Evolutionary conservation across 2,329 filamentous ascomycete species (phyloP).

Genomic region (Triangularia setosa): DNA sequence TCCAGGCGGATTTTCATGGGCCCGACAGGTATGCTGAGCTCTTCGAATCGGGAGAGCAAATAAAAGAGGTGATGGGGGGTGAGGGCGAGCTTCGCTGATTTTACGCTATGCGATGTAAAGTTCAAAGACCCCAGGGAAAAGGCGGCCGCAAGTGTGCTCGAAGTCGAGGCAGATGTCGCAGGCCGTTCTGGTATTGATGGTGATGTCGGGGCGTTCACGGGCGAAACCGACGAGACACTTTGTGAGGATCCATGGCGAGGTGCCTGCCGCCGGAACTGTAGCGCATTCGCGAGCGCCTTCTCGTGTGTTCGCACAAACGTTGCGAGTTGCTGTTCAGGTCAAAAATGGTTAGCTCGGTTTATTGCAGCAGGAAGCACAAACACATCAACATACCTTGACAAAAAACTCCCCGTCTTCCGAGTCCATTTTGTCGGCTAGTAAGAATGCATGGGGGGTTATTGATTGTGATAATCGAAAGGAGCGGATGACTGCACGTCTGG

Average conservation of each 20-base stretch:
- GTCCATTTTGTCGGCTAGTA: conserved; percentile 61
- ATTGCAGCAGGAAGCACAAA: background rate
- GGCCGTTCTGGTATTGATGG: conserved; percentile 59
- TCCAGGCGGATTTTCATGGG: conserved; percentile 96
- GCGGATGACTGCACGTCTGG: conserved; percentile 16
- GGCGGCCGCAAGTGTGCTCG: conserved; percentile 74
- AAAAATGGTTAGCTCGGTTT: conserved; percentile 29
- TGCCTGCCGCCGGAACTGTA: conserved; percentile 75
- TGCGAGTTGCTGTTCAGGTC: conserved; percentile 74
- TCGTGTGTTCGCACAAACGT: conserved; percentile 96
- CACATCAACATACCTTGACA: conserved; percentile 63
- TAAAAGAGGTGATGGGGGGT: conserved; percentile 98
- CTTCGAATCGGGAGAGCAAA: conserved; percentile 90
- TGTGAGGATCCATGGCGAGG: conserved; percentile 67
- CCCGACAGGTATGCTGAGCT: conserved; percentile 82
- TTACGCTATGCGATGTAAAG: conserved; percentile 80
- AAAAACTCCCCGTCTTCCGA: conserved; percentile 88
- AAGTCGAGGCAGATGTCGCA: conserved; percentile 64
- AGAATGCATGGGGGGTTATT: conserved; percentile 45
- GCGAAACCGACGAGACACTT: conserved; percentile 56
- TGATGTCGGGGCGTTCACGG: conserved; percentile 42
- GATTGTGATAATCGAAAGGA: conserved; percentile 24
- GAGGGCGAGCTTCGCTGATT: conserved; percentile 85
- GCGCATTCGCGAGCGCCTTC: conserved; percentile 91
- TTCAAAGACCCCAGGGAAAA: conserved; percentile 81